These are phyloP conservation scores for Leersia perrieri DNA, from an alignment of 176 grass and related monocot genomes.

Conservation along the genomic window DNA sequence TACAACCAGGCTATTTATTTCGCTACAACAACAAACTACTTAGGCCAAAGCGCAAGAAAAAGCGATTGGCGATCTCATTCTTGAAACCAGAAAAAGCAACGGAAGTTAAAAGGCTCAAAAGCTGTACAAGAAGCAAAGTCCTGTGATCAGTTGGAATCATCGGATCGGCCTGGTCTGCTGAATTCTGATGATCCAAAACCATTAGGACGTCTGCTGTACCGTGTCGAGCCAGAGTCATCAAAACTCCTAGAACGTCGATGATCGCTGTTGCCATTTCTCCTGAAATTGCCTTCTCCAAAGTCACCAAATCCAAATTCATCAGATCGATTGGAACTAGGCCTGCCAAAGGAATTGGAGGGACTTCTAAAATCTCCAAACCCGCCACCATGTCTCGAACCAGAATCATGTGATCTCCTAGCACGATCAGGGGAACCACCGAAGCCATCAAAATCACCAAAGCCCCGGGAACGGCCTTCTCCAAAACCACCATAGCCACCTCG, in stretches of 20 bases:
- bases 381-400: constrained; percentile 19
- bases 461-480: constrained; percentile 29
- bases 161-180: constrained; percentile 9
- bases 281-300: constrained; percentile 24
- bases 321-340: constrained; percentile 13
- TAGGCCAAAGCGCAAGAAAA: background rate
- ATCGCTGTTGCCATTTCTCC: constrained; percentile 10
- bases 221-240: constrained; percentile 8
- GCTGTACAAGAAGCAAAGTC: constrained; percentile 26
- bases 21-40: background rate
- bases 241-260: constrained; percentile 8
- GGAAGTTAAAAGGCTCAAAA: constrained; percentile 5
- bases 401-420: constrained; percentile 25
- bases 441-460: constrained; percentile 39
- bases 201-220: constrained; percentile 10
- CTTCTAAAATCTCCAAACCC: constrained; percentile 32
- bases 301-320: constrained; percentile 41
- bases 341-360: constrained; percentile 22
- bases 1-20: constrained; percentile 4
- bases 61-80: background rate
- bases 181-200: constrained; percentile 31
- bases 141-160: constrained; percentile 18
- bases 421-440: constrained; percentile 29
- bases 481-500: constrained; percentile 42
- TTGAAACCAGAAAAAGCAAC: background rate